These are phyloP conservation scores for Saccharum hybrid DNA, from an alignment of 202 grass and related monocot species.

Conservation along the genomic window DNA sequence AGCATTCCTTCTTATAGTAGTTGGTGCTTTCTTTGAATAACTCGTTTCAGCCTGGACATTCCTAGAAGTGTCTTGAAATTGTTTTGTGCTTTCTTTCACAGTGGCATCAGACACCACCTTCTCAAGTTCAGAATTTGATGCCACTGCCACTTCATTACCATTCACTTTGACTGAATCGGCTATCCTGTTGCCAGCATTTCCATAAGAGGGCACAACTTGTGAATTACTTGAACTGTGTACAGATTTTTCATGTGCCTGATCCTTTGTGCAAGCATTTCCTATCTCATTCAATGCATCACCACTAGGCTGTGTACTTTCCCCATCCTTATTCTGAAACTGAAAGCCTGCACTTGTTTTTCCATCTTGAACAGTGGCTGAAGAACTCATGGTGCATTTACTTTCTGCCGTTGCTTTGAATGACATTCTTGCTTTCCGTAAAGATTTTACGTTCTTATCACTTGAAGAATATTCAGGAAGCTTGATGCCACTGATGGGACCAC, in stretches of 20 bases:
- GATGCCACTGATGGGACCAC: conserved; percentile 21
- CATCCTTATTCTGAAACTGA: conserved; percentile 21
- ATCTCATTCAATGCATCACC: conserved; percentile 4
- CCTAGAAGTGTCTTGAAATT: conserved; percentile 6
- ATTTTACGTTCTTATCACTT: conserved; percentile 39
- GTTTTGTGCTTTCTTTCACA: conserved; percentile 2
- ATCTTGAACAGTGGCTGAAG: conserved; percentile 15
- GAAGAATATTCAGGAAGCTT: conserved; percentile 46
- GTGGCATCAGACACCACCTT: conserved; percentile 12
- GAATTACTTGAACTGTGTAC: conserved; percentile 12
- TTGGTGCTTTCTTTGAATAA: conserved; percentile 27
- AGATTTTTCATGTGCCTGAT: background rate
- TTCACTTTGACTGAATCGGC: background rate
- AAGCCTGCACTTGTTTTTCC: conserved; percentile 26
- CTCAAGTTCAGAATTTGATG: conserved; percentile 3
- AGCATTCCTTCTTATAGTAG: conserved; percentile 5
- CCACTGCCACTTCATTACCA: conserved; percentile 2
- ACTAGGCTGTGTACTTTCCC: conserved; percentile 11
- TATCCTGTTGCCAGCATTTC: conserved; percentile 3
- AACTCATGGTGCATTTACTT: background rate
- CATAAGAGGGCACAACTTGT: conserved; percentile 19
- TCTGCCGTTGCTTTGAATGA: background rate
- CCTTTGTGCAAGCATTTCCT: conserved; percentile 21
- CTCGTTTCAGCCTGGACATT: conserved; percentile 6
- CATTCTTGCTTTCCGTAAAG: conserved; percentile 25